Evolutionary conservation across 1,284 basidiomycete genomes (phyloP), one percentile per base, ranked within the genome.

Genomic region (Naganishia albida): DNA sequence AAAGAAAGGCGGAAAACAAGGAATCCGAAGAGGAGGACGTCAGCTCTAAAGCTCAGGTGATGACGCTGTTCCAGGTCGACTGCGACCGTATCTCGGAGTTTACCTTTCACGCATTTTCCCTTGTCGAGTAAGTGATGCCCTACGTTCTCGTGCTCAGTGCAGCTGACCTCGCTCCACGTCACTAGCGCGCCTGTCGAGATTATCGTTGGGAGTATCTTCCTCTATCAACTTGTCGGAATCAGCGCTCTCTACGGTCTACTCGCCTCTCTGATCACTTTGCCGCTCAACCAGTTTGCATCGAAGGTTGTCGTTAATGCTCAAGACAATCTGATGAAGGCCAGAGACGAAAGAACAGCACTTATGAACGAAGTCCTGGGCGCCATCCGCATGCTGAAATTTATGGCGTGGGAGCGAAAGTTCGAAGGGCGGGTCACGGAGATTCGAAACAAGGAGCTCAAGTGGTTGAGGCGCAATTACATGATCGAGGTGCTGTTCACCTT

Each of bases 381-480:
- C 2, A 92, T 96, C 68, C 84, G 91, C n/a, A 94, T 95, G 90
- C 85, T 95, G 72, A 95, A 96, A 82, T 93, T 93, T 77, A 93
- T 94, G 90, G 91, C 90, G 12, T 94, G 92, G 92, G 93, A 96
- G 78, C 85, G 90, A 23, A 90, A 87, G 71, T 95, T 95, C 72
- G 91, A 95, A 78, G 81, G 83, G 38, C 83, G 85, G 8, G 87
- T 95, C 8, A 77, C 89, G 63, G 85, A 84, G 59, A 82, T 94
- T 67, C 85, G 92, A 26, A 85, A 85, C 54, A 87, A 86, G 70
- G 91, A 95, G 76, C 82, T 95, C 15, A 86, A 86, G 70, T 92
- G 87, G 77, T 90, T 93, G 76, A 87, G 86, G 68, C 78, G 90
- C 63, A 94, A 91, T 78, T 95, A 91, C 76, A 84, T 85, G 50